Base-by-base conservation (phyloP, 1,284 basidiomycete genomes). In the Ganoderma lingzhi region DNA sequence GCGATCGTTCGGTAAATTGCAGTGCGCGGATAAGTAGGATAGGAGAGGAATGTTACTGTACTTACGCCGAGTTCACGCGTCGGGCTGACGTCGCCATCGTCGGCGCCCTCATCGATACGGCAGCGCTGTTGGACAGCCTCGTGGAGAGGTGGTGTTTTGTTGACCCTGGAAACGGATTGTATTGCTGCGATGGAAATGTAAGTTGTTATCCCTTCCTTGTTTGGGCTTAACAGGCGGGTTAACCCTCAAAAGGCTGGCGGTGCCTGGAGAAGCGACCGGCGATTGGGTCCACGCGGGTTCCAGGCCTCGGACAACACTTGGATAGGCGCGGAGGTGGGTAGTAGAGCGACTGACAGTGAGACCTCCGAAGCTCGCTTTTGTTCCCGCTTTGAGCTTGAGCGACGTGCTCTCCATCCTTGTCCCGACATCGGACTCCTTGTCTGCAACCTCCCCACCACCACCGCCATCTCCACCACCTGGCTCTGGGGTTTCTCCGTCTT, bases 341-440 rank as follows among this genome's bases (percentile, higher is more conserved):
- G 17, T 23, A 48, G 28, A 55, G 28, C 28, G 28, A 6, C 53
- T 1, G n/a, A n/a, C n/a, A n/a, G n/a, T n/a, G 14, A 5, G 28
- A 37, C 45, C 1, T 5, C 6, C 53, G 3, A 17, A 55, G 28
- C 12, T 28, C 10, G 28, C 28, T 55, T 55, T 55, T 55, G 53
- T 55, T 30, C 53, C 53, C 10, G 53, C 28, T 28, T 23, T 23
- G 23, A 23, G 23, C 23, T 48, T 15, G 28, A 55, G 53, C 53
- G 53, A 37, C 58, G 58, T 42, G 56, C 56, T 58, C 56, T 58
- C 60, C 45, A 48, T 48, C 45, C 17, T n/a, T 30, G 60, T 23
- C 0, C 60, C 19, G 37, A 39, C 55, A 39, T 28, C 1, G 48
- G 17, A 23, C 23, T 63, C 65, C 67, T 68, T 65, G 69, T 70